Evolutionary conservation across 2,329 filamentous ascomycete species (phyloP).

Genomic region (Aspergillus sergii): DNA sequence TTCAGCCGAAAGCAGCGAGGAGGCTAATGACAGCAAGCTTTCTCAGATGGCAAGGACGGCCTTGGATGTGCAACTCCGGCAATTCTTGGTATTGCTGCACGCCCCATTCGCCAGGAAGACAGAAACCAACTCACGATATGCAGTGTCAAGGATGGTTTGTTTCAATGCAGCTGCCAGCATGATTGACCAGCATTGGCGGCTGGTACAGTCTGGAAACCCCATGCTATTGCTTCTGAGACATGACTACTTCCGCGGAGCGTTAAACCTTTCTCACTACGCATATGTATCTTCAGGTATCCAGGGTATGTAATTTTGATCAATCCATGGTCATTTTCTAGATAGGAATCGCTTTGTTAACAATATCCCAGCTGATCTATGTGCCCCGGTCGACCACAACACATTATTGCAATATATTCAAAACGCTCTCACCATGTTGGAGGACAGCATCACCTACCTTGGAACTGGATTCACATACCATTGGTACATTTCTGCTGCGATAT

Average conservation of each 20-base stretch:
- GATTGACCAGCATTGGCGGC: not conserved
- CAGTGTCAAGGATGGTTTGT: not conserved
- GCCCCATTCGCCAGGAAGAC: not conserved
- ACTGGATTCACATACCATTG: not conserved
- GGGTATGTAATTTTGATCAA: not conserved
- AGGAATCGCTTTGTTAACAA: not conserved
- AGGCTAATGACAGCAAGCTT: accelerated
- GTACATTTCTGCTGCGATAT: not conserved
- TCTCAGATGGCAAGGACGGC: not conserved
- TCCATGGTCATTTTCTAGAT: accelerated
- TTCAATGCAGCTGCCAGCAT: not conserved
- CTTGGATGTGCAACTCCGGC: not conserved
- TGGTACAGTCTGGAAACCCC: not conserved
- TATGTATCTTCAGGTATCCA: not conserved
- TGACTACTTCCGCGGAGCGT: not conserved
- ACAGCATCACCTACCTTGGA: not conserved
- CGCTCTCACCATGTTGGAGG: not conserved
- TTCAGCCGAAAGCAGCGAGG: accelerated
- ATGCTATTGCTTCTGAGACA: not conserved
- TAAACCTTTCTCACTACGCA: not conserved
- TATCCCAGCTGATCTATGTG: not conserved
- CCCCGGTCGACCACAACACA: not conserved
- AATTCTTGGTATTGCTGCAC: not conserved
- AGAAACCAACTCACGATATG: not conserved
- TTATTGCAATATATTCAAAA: not conserved